These are phyloP conservation scores for Madurella mycetomatis DNA, from an alignment of 2,329 filamentous ascomycete genomes.

Conservation along the genomic window DNA sequence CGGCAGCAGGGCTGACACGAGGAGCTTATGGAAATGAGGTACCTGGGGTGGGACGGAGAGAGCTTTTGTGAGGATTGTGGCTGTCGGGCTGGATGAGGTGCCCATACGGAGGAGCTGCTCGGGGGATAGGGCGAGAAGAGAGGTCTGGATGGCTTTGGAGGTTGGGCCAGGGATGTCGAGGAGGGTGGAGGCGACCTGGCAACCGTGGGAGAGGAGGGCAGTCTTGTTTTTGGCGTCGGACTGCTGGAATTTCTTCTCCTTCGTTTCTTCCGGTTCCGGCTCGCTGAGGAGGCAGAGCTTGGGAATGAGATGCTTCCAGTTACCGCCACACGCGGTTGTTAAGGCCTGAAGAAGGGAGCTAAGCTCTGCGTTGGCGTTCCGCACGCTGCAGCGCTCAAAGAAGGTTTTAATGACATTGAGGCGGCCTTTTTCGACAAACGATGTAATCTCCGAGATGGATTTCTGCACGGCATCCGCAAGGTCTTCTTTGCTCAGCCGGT, in stretches of 20 bases:
- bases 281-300: conserved; percentile 46
- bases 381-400: conserved; percentile 74
- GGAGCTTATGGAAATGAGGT: conserved; percentile 52
- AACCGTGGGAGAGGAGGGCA: conserved; percentile 63
- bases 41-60: conserved; percentile 45
- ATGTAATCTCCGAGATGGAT: conserved; percentile 67
- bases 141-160: conserved; percentile 66
- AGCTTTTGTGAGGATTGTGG: conserved; percentile 48
- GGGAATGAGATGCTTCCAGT: conserved; percentile 45
- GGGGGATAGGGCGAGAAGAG: conserved; percentile 56
- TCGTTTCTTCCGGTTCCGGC: conserved; percentile 27
- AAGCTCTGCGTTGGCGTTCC: conserved; percentile 53
- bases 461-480: conserved; percentile 67
- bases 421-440: conserved; percentile 68
- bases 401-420: conserved; percentile 76
- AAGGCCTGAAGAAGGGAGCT: conserved; percentile 45
- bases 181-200: conserved; percentile 75
- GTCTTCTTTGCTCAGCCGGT: conserved; percentile 82
- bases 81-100: conserved; percentile 46
- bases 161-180: conserved; percentile 67
- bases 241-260: conserved; percentile 22
- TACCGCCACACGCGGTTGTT: conserved; percentile 44
- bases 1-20: conserved; percentile 46
- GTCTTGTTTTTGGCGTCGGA: conserved; percentile 51
- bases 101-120: conserved; percentile 61